A percentile compares a stretch with the other conserved stretches of the same genome.
phyloP scores from a whole-genome alignment of 192 early-diverging fungal genomes.

The Radiomyces spectabilis region DNA sequence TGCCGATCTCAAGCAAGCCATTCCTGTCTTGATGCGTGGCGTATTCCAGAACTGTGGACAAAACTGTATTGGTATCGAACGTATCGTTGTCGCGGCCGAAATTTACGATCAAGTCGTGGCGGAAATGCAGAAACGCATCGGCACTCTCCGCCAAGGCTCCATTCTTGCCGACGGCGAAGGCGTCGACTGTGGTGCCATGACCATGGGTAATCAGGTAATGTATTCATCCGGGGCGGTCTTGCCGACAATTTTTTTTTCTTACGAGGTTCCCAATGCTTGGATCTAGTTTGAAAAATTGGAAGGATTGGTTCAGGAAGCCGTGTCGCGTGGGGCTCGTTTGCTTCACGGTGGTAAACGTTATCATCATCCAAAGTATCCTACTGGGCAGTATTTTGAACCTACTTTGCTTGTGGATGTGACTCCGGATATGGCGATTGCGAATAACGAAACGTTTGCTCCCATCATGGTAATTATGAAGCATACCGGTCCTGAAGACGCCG shows the following conservation, averaged over 20 bases:
- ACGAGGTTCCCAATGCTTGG: too few relatives aligned
- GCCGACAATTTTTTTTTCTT: background rate
- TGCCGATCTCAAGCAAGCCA: conserved; percentile 54
- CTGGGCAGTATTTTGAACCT: conserved; percentile 76
- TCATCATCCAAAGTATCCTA: conserved; percentile 60
- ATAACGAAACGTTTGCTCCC: conserved; percentile 73
- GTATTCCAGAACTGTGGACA: conserved; percentile 86
- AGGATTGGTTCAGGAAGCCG: conserved; percentile 64
- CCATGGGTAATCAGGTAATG: conserved; percentile 60
- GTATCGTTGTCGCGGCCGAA: conserved; percentile 65
- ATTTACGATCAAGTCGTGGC: conserved; percentile 64
- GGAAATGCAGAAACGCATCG: conserved; percentile 51
- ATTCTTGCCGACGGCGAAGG: conserved; percentile 55
- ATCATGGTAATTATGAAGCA: conserved; percentile 77
- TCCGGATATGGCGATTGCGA: conserved; percentile 67
- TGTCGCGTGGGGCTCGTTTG: conserved; percentile 67
- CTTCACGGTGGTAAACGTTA: conserved; percentile 61
- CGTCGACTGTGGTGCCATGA: conserved; percentile 81
- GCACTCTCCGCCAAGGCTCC: conserved; percentile 59
- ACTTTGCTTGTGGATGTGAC: conserved; percentile 77
- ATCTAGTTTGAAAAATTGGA: conserved; percentile 44
- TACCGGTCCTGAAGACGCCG: conserved; percentile 54
- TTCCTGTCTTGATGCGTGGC: conserved; percentile 73
- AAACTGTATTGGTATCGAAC: conserved; percentile 86
- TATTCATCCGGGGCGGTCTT: too few relatives aligned